Evolutionary conservation across 345 rosid genomes (phyloP).

Genomic region (Garcia nutans): DNA sequence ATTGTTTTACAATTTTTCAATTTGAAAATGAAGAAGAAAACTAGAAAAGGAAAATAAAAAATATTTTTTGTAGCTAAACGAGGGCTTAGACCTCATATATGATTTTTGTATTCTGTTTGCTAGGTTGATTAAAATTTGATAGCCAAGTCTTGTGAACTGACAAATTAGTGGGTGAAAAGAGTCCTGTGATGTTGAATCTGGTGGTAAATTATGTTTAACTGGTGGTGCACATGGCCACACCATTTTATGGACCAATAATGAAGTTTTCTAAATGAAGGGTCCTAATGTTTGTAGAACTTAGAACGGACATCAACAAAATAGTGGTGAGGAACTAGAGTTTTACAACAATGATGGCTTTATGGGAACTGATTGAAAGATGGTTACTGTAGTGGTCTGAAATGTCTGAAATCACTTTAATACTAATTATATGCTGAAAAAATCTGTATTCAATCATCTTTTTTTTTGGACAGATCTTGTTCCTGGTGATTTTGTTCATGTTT

Average conservation of each 20-base stretch:
- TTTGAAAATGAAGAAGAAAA: too few relatives aligned
- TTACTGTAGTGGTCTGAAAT: background rate
- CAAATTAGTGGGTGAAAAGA: background rate
- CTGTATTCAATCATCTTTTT: background rate
- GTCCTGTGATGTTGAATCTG: background rate
- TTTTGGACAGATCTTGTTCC: conserved; percentile 67
- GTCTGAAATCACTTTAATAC: background rate
- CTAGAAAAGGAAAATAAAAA: too few relatives aligned
- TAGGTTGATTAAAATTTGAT: background rate
- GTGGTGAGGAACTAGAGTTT: background rate
- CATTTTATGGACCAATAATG: background rate
- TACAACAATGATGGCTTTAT: background rate
- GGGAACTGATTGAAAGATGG: background rate
- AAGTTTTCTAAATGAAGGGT: background rate
- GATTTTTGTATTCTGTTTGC: background rate
- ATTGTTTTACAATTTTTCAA: too few relatives aligned
- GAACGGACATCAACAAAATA: background rate
- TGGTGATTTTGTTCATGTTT: conserved; percentile 79
- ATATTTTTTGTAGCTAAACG: too few relatives aligned
- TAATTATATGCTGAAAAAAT: background rate
- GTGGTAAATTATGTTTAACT: background rate
- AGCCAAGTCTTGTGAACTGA: background rate
- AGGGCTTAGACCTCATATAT: background rate
- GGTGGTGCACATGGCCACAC: background rate
- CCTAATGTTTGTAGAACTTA: background rate